Base-by-base conservation (phyloP, 2,329 filamentous ascomycete genomes). In the Trichoderma endophyticum region DNA sequence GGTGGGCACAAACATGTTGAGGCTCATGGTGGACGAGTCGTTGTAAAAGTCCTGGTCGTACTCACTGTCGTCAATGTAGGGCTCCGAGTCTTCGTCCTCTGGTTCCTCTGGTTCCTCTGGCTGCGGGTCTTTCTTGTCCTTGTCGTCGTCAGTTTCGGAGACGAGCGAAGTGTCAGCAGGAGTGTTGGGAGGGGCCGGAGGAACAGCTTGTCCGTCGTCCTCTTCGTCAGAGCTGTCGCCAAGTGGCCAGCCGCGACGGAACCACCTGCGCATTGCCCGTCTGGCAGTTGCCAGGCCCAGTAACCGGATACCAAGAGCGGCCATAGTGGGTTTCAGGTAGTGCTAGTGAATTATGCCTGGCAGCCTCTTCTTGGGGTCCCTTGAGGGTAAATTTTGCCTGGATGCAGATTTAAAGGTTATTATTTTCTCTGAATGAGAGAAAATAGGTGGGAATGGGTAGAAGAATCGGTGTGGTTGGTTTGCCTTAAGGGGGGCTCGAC, bases 201-300 rank as follows among this genome's bases (percentile, higher is more conserved):
- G 36, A 30, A 34, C 39, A 18, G 36, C 39, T 21, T 30, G 24
- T 43, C 65, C 54, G 24, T 51, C 65, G 15, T 59, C 56, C 15
- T 34, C 28, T n/a, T 51, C 66, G 34, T 34, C 66, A 21, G 66
- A 34, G 8, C 43, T 72, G 32, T 28, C 73, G 51, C 54, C 77
- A 76, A 74, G 74, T 77, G 77, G 75, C 74, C 74, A 70, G 67
- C 71, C 73, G 51, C 78, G 76, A 11, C 78, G 76, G 72, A 82
- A 78, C 68, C 80, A 74, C 71, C 75, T 77, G 24, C 80, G 80
- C 21, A 82, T 70, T 39, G 76, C 75, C 61, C 75, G 78, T 72
- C 76, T 79, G 75, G 78, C 78, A 68, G 76, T 76, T 73, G 76
- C 78, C 74, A 80, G 75, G 57, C 78, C 74, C 9, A 79, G 68